Base-by-base conservation (phyloP, 2,329 filamentous ascomycete species). In the Ampelomyces quisqualis region DNA sequence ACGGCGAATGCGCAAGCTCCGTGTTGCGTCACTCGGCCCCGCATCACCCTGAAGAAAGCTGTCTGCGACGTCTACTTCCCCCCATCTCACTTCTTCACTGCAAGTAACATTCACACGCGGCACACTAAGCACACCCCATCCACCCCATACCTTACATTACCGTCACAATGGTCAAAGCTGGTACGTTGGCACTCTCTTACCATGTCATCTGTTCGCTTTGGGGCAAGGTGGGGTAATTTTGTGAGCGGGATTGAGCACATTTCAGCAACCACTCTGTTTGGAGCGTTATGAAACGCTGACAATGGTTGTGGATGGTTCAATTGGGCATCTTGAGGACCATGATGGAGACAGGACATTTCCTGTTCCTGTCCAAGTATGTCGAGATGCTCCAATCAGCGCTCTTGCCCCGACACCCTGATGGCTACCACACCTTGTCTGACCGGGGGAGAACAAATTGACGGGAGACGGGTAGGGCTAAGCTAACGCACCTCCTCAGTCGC, bases 101-200 rank as follows among this genome's bases (percentile, higher is more conserved):
- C n/a, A 29, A 26, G 9, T 14, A 28, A 15, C n/a, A n/a, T n/a
- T n/a, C n/a, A n/a, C n/a, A 13, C n/a, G 21, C 21, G 29, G 14
- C 14, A 15, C 23, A 34, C 42, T 52, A 48, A 45, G 34, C 42
- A 37, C 39, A 45, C 35, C 38, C 46, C 44, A 45, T 38, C 37
- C 49, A 54, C 47, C 46, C 45, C 38, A 34, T 40, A 55, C 43
- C 29, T 46, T 34, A 51, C 27, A 43, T 68, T 73, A 77, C 75
- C 77, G 75, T 77, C 86, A 95, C 84, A 84, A 96, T 96, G 90
- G 90, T 96, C 80, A 96, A 95, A 82, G 90, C 91, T 77, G 88
- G 89, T 95, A 82, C 69, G 86, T 81, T 19, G 47, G 29, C 46
- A 38, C 42, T 9, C 42, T 33, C 27, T 48, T 55, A 34, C 33